Evolutionary conservation across 768 basidiomycete species (phyloP), one percentile per base, ranked within the genome.

Genomic region (Pleurotus tuber-regium): DNA sequence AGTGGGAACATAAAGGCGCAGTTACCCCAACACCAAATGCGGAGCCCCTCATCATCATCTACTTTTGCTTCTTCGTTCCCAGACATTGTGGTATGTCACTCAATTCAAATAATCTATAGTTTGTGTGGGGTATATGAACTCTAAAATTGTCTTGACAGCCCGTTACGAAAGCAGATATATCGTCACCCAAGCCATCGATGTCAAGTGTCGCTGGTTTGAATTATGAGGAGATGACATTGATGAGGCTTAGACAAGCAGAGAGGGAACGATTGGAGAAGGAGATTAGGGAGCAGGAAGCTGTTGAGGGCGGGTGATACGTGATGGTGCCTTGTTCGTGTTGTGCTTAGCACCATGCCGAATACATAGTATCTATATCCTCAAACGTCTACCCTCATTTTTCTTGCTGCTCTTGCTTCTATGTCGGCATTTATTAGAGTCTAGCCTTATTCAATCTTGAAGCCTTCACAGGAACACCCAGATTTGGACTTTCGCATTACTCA

Each of bases 171-270:
- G 8, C 40, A 18, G 23, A 19, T 42, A 12, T 24, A 16, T 12
- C 31, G 23, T 11, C 61, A 14, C 35, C 59, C n/a, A 63, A 61
- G 18, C 47, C 52, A 16, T 26, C n/a, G n/a, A n/a, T n/a, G n/a
- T n/a, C 66, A n/a, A 43, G 63, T 16, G 56, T 66, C 18, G 60
- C 72, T 9, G 78, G 78, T 1, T 57, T 92, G 42, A 87, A 92
- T 62, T 93, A 86, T 51, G 91, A 92, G 66, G 81, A 85, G 2
- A 61, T 92, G 53, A 92, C 89, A 1, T 73, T 93, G 29, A 78
- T 92, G 76, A 80, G 90, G 4, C 71, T 94, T 63, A 75, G 90
- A 29, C 87, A 92, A 61, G 89, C 90, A 0, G 91, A 92, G 64
- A 75, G 86, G 31, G 86, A 83, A 55, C 73, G 86, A 38, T 63